Percentiles rank a stretch among this genome's conserved stretches.
phyloP scores from a whole-genome alignment of 2,329 filamentous ascomycete species.

The Nemania diffusa region DNA sequence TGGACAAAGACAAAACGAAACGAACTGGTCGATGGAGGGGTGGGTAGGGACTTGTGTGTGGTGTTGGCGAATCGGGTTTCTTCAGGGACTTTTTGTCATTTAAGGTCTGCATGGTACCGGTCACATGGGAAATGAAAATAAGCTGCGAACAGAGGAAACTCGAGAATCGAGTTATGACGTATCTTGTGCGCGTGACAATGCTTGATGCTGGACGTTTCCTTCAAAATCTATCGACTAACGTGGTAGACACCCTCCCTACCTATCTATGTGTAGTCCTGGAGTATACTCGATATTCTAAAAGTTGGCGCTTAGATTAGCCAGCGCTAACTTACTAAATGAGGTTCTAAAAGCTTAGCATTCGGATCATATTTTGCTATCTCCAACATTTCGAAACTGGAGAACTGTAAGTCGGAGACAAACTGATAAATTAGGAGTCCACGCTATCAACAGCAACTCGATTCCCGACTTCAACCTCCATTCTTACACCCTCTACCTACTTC shows the following conservation, averaged over 20 bases:
- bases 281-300: neutral
- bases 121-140: slow-evolving; percentile 56
- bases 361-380: neutral
- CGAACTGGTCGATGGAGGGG: slow-evolving; percentile 26
- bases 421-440: too few relatives aligned
- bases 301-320: neutral
- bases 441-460: too few relatives aligned
- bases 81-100: slow-evolving; percentile 45
- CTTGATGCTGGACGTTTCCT: neutral
- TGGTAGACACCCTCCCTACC: neutral
- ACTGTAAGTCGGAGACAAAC: too few relatives aligned
- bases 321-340: neutral
- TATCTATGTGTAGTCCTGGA: neutral
- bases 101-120: slow-evolving; percentile 57
- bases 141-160: slow-evolving; percentile 30
- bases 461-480: too few relatives aligned
- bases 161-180: slow-evolving; percentile 6
- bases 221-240: neutral
- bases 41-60: slow-evolving; percentile 30
- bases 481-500: too few relatives aligned
- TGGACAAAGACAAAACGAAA: slow-evolving; percentile 20
- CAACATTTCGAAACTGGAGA: too few relatives aligned
- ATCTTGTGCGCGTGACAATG: neutral
- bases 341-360: neutral
- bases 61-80: slow-evolving; percentile 46